Base-by-base conservation (phyloP, 2,329 filamentous ascomycete species). In the Hymenoscyphus infarciens region DNA sequence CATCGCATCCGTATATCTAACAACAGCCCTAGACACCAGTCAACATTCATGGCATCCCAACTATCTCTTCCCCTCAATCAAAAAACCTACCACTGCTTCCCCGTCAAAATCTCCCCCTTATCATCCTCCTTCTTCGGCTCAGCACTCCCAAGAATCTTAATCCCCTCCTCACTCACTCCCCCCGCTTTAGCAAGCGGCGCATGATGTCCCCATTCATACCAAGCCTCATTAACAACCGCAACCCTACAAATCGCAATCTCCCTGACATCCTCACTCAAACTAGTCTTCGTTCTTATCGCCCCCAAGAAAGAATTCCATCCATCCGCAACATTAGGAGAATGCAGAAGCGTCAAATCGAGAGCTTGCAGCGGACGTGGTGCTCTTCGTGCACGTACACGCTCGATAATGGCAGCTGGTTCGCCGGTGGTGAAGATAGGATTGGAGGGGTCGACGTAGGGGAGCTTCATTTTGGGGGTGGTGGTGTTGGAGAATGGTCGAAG, bases 151-250 rank as follows among this genome's bases (percentile, higher is more conserved):
- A 73, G 57, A 1, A 65, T 35, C 66, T 70, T 67, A 66, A 73
- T 63, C 2, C 66, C 70, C 61, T 70, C 69, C 16, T 72, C 70
- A 56, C 63, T 68, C 10, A 73, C 70, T 7, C 71, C 71, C 10
- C 64, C 69, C n/a, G 63, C 65, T 62, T 73, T 16, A 8, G 68
- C 77, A 3, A 82, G 82, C 13, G 91, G 91, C 19, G 86, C 87
- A 73, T 96, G 92, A 61, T 91, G 85, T 39, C 79, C 83, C 91
- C 90, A 96, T 75, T 96, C 92, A 75, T 92, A 96, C 86, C 89
- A 91, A 1, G 92, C 92, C 19, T 82, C 76, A 76, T 96, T 96
- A 70, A 91, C 83, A 16, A 89, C 87, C 13, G 92, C 92, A 15
- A 96, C 89, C 57, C 91, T 84, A 71, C 86, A 91, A 69, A 96